phyloP scores from a whole-genome alignment of 2,329 filamentous ascomycete species.

The Sphaerostilbella broomeana region DNA sequence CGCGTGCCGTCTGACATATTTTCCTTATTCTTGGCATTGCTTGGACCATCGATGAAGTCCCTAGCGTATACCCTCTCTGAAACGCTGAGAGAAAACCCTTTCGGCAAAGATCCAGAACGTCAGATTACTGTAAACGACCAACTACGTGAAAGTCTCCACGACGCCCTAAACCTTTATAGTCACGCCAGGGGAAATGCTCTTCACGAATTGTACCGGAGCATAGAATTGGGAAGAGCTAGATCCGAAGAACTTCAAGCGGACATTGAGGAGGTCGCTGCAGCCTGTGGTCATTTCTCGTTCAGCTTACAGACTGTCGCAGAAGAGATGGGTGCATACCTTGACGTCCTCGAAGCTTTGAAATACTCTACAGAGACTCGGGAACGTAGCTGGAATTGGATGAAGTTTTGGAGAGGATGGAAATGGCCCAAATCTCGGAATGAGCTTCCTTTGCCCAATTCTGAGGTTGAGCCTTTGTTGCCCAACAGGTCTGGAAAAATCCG shows the following conservation, averaged over 20 bases:
- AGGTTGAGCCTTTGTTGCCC: slow-evolving; percentile 35
- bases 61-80: slow-evolving; percentile 86
- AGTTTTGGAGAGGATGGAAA: slow-evolving; percentile 55
- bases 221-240: slow-evolving; percentile 61
- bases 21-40: slow-evolving; percentile 75
- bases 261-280: slow-evolving; percentile 95
- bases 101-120: slow-evolving; percentile 60
- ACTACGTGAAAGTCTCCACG: slow-evolving; percentile 70
- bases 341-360: slow-evolving; percentile 80
- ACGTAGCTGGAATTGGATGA: slow-evolving; percentile 75
- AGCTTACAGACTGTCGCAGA: slow-evolving; percentile 86
- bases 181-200: slow-evolving; percentile 69
- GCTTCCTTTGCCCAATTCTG: slow-evolving; percentile 30
- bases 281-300: slow-evolving; percentile 93
- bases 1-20: slow-evolving; percentile 77
- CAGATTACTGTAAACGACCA: slow-evolving; percentile 70
- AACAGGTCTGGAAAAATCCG: slow-evolving; percentile 38
- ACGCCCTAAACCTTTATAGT: slow-evolving; percentile 76
- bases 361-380: slow-evolving; percentile 55
- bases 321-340: slow-evolving; percentile 76
- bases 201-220: slow-evolving; percentile 70
- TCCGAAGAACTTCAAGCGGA: slow-evolving; percentile 78
- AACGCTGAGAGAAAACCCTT: slow-evolving; percentile 81
- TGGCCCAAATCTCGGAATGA: slow-evolving; percentile 4
- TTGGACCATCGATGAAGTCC: slow-evolving; percentile 94